Base-by-base conservation (phyloP, 441 rosid species). In the Gossypium davidsonii region DNA sequence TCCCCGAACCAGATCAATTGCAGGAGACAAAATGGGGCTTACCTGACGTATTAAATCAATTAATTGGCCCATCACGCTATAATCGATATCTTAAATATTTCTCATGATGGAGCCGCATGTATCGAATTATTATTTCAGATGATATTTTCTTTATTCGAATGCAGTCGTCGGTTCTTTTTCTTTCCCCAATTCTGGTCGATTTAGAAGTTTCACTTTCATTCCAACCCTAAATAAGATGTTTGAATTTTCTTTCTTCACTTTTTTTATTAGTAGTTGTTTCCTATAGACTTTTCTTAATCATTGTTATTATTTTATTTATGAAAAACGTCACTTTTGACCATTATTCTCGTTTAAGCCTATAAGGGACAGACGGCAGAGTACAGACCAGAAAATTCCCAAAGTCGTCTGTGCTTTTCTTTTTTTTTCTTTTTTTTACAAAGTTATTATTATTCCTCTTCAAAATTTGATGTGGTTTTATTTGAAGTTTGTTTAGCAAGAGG, bases 401-500 rank as follows among this genome's bases (percentile, higher is more conserved):
- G 25, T 37, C 21, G 65, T 60, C 44, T 14, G 3, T 2, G 8
- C 1, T 28, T 60, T 48, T 48, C 1, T 14, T 31, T 3, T 3
- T 28, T 37, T 48, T 48, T 3, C 11, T 31, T 3, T 3, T 28
- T 37, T 37, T 37, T 37, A 37, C 42, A 1, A 37, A 37, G 42
- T 37, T 39, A 1, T 8, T 39, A 39, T 39, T 39, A 8, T 39
- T 8, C 44, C 44, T 39, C 44, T 21, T 10, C 11, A 2, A 91
- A 89, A 73, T 74, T 83, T 83, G 3, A 57, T 73, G 77, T 73
- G 76, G 76, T 39, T 39, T 89, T 94, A 4, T 94, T 91, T 76
- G 95, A 93, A 70, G 31, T 91, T 39, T 4, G 15, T 18, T 12
- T 8, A 18, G 15, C 20, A 18, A 49, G 23, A 11, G 76, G 7